phyloP scores from a whole-genome alignment of 176 grass and related monocot species.

The Rhynchospora breviuscula region DNA sequence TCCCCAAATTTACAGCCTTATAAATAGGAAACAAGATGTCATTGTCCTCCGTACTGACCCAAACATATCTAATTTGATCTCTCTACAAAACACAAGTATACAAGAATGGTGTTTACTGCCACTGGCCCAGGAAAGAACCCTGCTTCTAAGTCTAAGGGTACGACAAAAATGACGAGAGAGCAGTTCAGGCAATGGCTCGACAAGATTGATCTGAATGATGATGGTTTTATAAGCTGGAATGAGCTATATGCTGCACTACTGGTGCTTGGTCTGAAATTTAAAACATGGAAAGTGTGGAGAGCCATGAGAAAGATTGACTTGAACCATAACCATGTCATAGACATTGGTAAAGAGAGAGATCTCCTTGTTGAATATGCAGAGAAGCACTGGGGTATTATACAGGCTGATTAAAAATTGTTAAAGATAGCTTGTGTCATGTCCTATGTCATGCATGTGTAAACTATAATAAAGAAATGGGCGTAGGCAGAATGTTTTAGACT shows the following conservation, averaged over 20 bases:
- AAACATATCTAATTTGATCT: not conserved
- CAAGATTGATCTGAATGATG: not conserved
- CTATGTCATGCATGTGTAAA: not conserved
- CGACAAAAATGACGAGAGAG: constrained; percentile 17
- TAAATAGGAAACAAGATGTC: not conserved
- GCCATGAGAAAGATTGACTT: constrained; percentile 13
- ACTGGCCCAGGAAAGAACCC: not conserved
- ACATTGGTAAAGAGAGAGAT: constrained; percentile 5
- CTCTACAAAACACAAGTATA: not conserved
- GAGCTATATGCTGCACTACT: constrained; percentile 5
- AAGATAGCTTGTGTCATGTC: not conserved
- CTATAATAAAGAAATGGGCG: not conserved
- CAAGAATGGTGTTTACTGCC: not conserved
- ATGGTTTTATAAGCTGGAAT: constrained; percentile 17
- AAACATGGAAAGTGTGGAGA: constrained; percentile 16
- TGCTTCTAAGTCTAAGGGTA: not conserved
- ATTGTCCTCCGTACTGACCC: not conserved
- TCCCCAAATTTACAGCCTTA: not conserved
- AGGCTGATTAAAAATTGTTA: not conserved
- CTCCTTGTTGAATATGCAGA: constrained; percentile 14
- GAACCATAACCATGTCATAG: constrained; percentile 13
- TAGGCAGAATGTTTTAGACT: not conserved
- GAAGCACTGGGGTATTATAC: constrained; percentile 20
- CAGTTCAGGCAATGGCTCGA: constrained; percentile 24
- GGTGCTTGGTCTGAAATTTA: constrained; percentile 6